A percentile compares a stretch with the other conserved stretches of the same genome.
Conservation (phyloP, 129 eudicot species). For the carrot (Daucus carota) region DNA sequence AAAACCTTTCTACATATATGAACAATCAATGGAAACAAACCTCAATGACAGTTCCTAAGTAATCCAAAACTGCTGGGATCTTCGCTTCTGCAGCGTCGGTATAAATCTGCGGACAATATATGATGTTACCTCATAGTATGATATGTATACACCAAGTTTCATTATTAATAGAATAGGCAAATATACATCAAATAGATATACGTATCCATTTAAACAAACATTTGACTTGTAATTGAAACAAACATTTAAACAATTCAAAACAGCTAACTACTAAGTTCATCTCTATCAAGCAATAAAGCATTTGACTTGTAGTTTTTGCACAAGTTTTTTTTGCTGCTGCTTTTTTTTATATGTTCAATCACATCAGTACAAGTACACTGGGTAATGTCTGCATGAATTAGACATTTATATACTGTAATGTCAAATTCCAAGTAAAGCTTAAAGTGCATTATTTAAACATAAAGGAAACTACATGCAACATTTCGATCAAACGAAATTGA, state of each 20-base stretch:
- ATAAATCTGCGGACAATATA: conserved; percentile 51
- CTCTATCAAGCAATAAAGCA: background rate
- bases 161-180: background rate
- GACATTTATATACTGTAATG: background rate
- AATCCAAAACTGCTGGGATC: conserved; percentile 94
- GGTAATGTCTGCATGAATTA: background rate
- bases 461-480: background rate
- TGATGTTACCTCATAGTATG: background rate
- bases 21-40: conserved; percentile 25
- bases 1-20: background rate
- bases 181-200: background rate
- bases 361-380: background rate
- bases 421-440: background rate
- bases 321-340: background rate
- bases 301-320: background rate
- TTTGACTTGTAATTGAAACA: background rate
- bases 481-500: background rate
- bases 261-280: background rate
- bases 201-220: background rate
- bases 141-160: background rate
- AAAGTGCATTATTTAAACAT: background rate
- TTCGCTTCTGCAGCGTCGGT: conserved; percentile 91
- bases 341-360: background rate
- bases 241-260: background rate
- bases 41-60: conserved; percentile 84